Conservation (phyloP, 345 rosid genomes). For the Acer saccharum region DNA sequence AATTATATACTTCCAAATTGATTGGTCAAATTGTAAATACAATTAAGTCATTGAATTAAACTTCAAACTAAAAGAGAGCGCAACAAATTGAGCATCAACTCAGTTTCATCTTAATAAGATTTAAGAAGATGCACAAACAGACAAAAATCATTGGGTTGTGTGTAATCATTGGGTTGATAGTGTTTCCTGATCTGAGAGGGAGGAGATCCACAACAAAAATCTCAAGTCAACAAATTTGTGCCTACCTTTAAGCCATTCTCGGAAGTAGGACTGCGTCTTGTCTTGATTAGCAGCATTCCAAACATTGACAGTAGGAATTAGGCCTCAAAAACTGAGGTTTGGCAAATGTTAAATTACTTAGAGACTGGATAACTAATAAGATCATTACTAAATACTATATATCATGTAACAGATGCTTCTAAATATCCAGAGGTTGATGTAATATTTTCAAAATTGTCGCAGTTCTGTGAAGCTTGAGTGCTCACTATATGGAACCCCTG, state of each 20-base stretch:
- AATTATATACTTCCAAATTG: no score
- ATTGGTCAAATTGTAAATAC: no score
- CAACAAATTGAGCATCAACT: not conserved
- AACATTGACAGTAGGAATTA: conserved; percentile 72
- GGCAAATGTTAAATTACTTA: conserved; percentile 10
- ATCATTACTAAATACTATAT: not conserved
- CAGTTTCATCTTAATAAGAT: no score
- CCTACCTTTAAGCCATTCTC: conserved; percentile 60
- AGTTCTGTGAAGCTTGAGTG: conserved; percentile 82
- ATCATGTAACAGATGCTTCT: no score
- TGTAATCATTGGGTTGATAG: not conserved
- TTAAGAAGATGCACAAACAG: no score
- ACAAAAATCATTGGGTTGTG: no score
- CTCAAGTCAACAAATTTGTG: not conserved
- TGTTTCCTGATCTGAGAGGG: no score
- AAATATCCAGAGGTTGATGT: no score
- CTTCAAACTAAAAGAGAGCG: no score
- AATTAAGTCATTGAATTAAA: no score
- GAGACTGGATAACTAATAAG: not conserved
- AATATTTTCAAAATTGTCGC: conserved; percentile 43
- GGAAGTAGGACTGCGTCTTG: conserved; percentile 70
- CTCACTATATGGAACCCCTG: conserved; percentile 88
- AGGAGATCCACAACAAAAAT: not conserved
- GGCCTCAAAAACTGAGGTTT: conserved; percentile 64
- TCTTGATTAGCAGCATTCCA: conserved; percentile 57